These are phyloP conservation scores for Amphibolis antarctica DNA, from an alignment of 106 monocot species.

Conservation along the genomic window DNA sequence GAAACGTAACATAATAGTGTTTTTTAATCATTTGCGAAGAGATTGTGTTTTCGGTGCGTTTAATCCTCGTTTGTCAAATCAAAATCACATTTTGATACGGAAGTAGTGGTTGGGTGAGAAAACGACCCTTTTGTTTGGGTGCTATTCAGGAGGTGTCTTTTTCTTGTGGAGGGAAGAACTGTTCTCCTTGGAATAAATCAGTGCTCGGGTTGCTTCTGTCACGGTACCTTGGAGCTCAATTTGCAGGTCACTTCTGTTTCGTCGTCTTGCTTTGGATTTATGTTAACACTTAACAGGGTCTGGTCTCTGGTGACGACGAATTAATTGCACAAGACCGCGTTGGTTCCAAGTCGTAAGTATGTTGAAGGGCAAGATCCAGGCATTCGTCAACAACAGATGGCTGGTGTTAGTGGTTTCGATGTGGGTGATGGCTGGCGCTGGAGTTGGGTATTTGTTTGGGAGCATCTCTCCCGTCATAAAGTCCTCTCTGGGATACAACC, in stretches of 20 bases:
- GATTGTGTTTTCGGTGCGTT: too few relatives aligned
- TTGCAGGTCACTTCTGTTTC: too few relatives aligned
- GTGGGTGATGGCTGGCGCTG: conserved; percentile 59
- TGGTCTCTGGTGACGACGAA: too few relatives aligned
- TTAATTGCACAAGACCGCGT: too few relatives aligned
- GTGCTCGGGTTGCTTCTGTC: too few relatives aligned
- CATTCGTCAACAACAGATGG: conserved; percentile 64
- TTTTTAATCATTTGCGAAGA: too few relatives aligned
- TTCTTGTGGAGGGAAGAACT: neutral
- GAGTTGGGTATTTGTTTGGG: conserved; percentile 69
- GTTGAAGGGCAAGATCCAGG: conserved; percentile 3
- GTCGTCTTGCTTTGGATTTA: too few relatives aligned
- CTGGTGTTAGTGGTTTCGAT: conserved; percentile 75
- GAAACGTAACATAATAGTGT: too few relatives aligned
- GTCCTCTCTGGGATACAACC: conserved; percentile 58
- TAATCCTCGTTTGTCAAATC: neutral
- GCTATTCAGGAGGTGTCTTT: neutral
- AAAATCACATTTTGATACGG: neutral
- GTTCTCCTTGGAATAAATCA: neutral
- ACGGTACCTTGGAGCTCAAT: too few relatives aligned
- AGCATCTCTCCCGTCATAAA: conserved; percentile 77
- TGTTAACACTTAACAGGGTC: too few relatives aligned
- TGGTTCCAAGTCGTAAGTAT: neutral
- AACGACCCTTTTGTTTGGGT: neutral
- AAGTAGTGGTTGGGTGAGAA: neutral